These are phyloP conservation scores for Termitomyces sp. DNA, from an alignment of 768 basidiomycete species.

Conservation along the genomic window DNA sequence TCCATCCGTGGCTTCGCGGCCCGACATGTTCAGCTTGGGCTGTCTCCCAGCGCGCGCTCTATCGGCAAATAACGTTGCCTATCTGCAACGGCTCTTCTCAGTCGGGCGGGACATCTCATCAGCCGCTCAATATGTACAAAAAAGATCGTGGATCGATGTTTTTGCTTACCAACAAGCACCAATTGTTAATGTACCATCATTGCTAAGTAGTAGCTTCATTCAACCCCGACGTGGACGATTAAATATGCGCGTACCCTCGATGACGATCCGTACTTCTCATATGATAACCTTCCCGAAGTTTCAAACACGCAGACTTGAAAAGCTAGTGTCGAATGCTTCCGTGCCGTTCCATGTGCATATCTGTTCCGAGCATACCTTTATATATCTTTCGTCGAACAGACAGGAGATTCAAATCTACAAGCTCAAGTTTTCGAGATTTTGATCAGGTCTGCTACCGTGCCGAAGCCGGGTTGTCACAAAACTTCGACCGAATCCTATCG, in stretches of 20 bases:
- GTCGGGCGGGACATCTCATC: not conserved
- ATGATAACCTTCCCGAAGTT: not conserved
- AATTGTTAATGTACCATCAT: not conserved
- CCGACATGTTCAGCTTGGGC: slow-evolving; percentile 1
- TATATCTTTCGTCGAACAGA: not conserved
- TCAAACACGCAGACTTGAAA: too few species aligned
- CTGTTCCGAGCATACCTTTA: not conserved
- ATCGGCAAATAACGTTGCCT: not conserved
- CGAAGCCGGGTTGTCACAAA: not conserved
- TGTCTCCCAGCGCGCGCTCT: not conserved
- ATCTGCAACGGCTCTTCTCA: not conserved
- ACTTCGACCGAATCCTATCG: too few species aligned
- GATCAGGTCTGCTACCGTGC: not conserved
- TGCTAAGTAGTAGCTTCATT: too few species aligned
- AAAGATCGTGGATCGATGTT: not conserved
- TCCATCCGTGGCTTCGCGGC: slow-evolving; percentile 1
- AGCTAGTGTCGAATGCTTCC: not conserved
- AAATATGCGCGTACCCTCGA: not conserved
- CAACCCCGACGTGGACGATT: too few species aligned
- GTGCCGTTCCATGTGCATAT: not conserved
- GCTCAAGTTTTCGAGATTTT: not conserved
- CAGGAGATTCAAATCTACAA: not conserved
- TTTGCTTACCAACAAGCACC: not conserved
- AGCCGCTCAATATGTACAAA: not conserved
- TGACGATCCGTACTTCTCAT: not conserved